These are phyloP conservation scores for Thielaviopsis euricoi DNA, from an alignment of 2,329 filamentous ascomycete genomes.

Conservation along the genomic window DNA sequence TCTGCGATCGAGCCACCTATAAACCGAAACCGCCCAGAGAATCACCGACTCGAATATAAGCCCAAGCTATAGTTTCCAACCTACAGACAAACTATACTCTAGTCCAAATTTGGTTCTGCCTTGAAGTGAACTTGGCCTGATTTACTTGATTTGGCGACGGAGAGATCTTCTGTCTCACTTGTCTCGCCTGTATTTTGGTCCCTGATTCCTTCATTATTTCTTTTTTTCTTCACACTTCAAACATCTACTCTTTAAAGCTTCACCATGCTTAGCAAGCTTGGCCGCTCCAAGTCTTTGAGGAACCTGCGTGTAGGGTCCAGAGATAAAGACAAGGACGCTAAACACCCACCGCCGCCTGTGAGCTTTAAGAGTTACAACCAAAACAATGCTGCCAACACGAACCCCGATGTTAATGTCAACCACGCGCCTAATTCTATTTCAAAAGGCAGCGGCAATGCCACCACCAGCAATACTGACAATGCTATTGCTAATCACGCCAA, in stretches of 20 bases:
- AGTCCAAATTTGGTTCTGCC: not conserved
- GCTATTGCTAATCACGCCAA: not conserved
- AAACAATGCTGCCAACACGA: not conserved
- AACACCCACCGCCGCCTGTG: not conserved
- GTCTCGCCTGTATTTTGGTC: not conserved
- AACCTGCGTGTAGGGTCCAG: constrained; percentile 5
- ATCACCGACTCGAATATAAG: not conserved
- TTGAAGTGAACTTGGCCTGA: not conserved
- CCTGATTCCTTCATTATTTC: not conserved
- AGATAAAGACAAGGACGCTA: not conserved
- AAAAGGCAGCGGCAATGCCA: not conserved
- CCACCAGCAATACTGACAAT: not conserved
- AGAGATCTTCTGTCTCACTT: not conserved
- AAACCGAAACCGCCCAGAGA: not conserved
- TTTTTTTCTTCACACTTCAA: not conserved
- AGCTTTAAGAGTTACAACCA: not conserved
- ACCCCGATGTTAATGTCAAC: not conserved
- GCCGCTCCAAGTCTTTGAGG: constrained; percentile 8
- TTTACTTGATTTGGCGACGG: not conserved
- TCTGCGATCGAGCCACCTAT: not conserved
- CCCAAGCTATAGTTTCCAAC: not conserved
- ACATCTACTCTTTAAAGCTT: not conserved
- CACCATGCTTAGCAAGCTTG: constrained; percentile 10
- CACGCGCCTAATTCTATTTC: not conserved
- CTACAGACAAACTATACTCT: not conserved